Percentiles rank a stretch among this genome's conserved stretches.
phyloP scores from a whole-genome alignment of 495 filamentous ascomycete genomes.

The Neurospora pannonica region DNA sequence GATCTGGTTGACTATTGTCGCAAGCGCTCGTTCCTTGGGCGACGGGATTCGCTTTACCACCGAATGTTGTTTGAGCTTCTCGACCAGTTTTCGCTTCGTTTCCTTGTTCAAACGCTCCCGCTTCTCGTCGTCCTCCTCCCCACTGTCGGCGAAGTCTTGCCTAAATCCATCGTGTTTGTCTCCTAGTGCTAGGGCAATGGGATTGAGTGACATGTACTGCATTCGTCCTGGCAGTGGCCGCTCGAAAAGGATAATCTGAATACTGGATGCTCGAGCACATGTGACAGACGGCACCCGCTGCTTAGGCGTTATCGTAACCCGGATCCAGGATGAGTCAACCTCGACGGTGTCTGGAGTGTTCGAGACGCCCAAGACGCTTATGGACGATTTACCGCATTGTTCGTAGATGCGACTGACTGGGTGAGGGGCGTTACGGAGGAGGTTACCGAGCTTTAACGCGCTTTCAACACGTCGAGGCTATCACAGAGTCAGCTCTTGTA shows the following conservation, averaged over 20 bases:
- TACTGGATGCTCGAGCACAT: constrained; percentile 55
- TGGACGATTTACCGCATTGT: constrained; percentile 68
- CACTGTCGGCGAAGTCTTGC: constrained; percentile 30
- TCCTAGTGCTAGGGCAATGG: constrained; percentile 78
- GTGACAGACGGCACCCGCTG: constrained; percentile 59
- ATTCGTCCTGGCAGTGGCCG: constrained; percentile 77
- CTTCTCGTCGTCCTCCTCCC: constrained; percentile 56
- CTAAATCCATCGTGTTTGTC: constrained; percentile 51
- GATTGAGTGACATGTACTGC: constrained; percentile 91
- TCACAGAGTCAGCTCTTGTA: constrained; percentile 4
- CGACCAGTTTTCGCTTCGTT: constrained; percentile 55
- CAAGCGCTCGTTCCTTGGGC: constrained; percentile 70
- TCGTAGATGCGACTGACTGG: constrained; percentile 71
- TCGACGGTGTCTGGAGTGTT: constrained; percentile 47
- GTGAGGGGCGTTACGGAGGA: constrained; percentile 77
- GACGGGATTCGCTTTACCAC: constrained; percentile 67
- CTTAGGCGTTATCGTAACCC: constrained; percentile 49
- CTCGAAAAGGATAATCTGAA: constrained; percentile 85
- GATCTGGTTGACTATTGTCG: constrained; percentile 82
- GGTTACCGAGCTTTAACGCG: constrained; percentile 72
- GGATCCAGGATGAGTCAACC: constrained; percentile 63
- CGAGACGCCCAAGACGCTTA: constrained; percentile 77
- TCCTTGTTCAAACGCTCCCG: constrained; percentile 43
- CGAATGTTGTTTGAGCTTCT: constrained; percentile 83
- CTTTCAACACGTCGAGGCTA: constrained; percentile 68